Percentiles rank a stretch among this genome's conserved stretches.
Conservation (phyloP, 345 rosid species). For the Eucalyptus sideroxylon region DNA sequence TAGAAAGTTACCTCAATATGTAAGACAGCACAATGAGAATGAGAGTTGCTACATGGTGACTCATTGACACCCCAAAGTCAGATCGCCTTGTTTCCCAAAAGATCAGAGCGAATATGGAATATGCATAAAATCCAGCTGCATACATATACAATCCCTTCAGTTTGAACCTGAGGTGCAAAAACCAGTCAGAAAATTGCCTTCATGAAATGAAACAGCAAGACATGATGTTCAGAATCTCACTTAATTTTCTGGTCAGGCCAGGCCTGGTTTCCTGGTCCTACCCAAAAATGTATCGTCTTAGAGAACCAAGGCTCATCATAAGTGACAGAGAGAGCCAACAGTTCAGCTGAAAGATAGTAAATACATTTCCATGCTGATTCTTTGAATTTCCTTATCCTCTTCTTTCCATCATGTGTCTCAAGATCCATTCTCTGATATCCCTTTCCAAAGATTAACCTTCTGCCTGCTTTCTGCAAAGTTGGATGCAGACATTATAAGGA, state of each 20-base stretch:
- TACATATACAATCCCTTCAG: conserved; percentile 78
- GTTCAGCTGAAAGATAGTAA: conserved; percentile 77
- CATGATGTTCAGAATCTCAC: conserved; percentile 21
- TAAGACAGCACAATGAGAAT: conserved; percentile 77
- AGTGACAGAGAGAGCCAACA: conserved; percentile 64
- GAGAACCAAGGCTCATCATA: conserved; percentile 84
- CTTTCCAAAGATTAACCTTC: conserved; percentile 51
- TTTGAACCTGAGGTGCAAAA: conserved; percentile 54
- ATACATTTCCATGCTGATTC: conserved; percentile 97
- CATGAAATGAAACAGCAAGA: neutral
- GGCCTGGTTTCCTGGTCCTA: conserved; percentile 82
- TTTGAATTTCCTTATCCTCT: conserved; percentile 64
- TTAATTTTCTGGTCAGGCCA: conserved; percentile 89
- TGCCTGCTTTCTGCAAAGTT: conserved; percentile 40
- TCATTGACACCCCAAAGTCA: conserved; percentile 94
- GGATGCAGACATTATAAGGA: neutral
- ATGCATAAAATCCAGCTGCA: conserved; percentile 87
- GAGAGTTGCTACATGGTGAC: conserved; percentile 84
- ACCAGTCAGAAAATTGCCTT: neutral
- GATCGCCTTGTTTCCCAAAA: conserved; percentile 99
- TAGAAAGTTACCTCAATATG: conserved; percentile 42
- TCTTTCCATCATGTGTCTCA: conserved; percentile 23
- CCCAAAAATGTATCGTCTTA: conserved; percentile 71
- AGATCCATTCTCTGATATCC: conserved; percentile 3
- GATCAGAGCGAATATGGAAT: conserved; percentile 85